These are phyloP conservation scores for Jimgerdemannia flammicorona DNA, from an alignment of 192 early-diverging fungal species.

Conservation along the genomic window DNA sequence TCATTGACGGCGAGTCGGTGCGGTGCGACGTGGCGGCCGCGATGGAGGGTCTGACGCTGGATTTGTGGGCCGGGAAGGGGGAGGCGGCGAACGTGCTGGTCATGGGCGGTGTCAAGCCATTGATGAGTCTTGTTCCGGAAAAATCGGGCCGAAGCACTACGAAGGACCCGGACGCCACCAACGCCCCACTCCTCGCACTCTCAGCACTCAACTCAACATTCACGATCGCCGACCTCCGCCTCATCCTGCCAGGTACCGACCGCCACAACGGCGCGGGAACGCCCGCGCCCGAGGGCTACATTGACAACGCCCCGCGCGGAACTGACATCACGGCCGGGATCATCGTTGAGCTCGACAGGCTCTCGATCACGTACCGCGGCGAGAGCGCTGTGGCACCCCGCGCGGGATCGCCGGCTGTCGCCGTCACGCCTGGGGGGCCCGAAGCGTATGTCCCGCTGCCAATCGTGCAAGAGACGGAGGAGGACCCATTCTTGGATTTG, in stretches of 20 bases:
- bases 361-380: slow-evolving; percentile 17
- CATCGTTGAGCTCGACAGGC: slow-evolving; percentile 3
- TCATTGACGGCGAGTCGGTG: background rate
- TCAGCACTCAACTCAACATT: background rate
- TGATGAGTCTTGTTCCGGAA: background rate
- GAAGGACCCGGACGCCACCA: background rate
- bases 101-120: background rate
- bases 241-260: slow-evolving; percentile 14
- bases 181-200: background rate
- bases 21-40: background rate
- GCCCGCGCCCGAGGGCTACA: slow-evolving; percentile 11
- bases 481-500: too few species aligned
- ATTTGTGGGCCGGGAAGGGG: slow-evolving; percentile 2
- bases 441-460: too few species aligned
- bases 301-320: slow-evolving; percentile 24
- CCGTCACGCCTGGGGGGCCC: background rate
- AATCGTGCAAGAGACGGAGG: too few species aligned
- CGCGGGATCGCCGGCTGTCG: background rate
- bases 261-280: slow-evolving; percentile 3
- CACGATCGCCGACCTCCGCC: background rate
- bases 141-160: background rate
- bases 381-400: background rate
- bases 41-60: slow-evolving; percentile 2
- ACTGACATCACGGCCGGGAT: slow-evolving; percentile 11
- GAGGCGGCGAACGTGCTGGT: background rate